Evolutionary conservation across 1,139 yeast genomes (phyloP).

Genomic region (Sugiyamaella pinicola): DNA sequence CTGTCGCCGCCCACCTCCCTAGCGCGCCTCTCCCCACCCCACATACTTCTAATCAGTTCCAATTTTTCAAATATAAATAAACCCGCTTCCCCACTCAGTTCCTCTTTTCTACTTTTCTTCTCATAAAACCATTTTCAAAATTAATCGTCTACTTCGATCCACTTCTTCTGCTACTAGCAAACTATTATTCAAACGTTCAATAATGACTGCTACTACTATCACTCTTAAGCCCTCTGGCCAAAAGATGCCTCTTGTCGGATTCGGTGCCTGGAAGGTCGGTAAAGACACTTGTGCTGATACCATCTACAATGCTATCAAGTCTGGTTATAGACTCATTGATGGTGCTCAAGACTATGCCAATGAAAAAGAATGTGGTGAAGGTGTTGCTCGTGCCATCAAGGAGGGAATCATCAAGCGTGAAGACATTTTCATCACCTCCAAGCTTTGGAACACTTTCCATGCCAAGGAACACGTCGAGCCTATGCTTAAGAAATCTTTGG

Average conservation of each 20-base stretch:
- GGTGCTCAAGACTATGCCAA: constrained; percentile 48
- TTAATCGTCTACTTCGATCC: constrained; percentile 17
- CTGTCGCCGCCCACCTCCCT: background rate
- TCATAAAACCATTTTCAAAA: constrained; percentile 14
- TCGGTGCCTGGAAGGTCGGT: constrained; percentile 54
- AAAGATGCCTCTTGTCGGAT: constrained; percentile 52
- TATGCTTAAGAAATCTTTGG: constrained; percentile 51
- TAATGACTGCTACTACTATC: constrained; percentile 27
- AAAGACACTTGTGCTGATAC: constrained; percentile 46
- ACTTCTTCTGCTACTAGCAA: constrained; percentile 1
- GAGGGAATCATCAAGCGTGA: constrained; percentile 47
- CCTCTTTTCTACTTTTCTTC: background rate
- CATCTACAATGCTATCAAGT: constrained; percentile 49
- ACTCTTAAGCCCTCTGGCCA: constrained; percentile 43
- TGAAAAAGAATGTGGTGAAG: constrained; percentile 48
- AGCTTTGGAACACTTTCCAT: constrained; percentile 50
- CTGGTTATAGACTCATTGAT: constrained; percentile 50
- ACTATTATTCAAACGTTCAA: constrained; percentile 18
- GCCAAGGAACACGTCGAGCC: constrained; percentile 51
- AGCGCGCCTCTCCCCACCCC: background rate
- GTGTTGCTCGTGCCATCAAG: constrained; percentile 44
- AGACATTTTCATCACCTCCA: constrained; percentile 48
- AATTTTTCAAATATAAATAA: constrained; percentile 16
- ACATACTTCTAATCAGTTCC: background rate
- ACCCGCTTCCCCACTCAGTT: constrained; percentile 16